A percentile compares a stretch with the other conserved stretches of the same genome.
phyloP scores from a whole-genome alignment of 805 yeast species.

The Kluyveromyces starmeri region DNA sequence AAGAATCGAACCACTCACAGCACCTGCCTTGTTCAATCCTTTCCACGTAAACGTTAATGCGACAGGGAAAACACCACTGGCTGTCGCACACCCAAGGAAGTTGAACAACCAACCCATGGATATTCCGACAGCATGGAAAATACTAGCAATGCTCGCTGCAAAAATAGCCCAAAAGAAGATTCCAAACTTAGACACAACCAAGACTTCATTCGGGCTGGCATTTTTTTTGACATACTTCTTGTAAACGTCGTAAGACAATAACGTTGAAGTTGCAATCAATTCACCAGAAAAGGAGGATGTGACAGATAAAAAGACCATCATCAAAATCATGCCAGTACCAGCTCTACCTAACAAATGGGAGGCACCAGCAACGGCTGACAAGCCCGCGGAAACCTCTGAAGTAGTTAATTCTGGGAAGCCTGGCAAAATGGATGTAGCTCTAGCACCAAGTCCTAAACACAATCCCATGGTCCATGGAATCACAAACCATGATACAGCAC shows the following conservation, averaged over 20 bases:
- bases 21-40: conserved; percentile 30
- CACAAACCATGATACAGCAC: conserved; percentile 34
- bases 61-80: conserved; percentile 35
- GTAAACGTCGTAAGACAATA: conserved; percentile 39
- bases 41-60: conserved; percentile 33
- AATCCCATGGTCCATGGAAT: conserved; percentile 34
- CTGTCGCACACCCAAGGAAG: conserved; percentile 35
- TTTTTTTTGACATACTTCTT: conserved; percentile 35
- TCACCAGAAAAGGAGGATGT: conserved; percentile 37
- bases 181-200: conserved; percentile 34
- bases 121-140: conserved; percentile 30
- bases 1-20: conserved; percentile 32
- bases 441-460: conserved; percentile 32
- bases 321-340: conserved; percentile 34
- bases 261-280: conserved; percentile 34
- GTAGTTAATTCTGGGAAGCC: conserved; percentile 32
- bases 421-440: conserved; percentile 27
- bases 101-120: conserved; percentile 34
- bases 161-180: conserved; percentile 34
- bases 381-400: conserved; percentile 31
- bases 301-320: conserved; percentile 36
- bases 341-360: conserved; percentile 34
- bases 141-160: conserved; percentile 33
- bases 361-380: conserved; percentile 36
- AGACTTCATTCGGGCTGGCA: conserved; percentile 36